A percentile compares a stretch with the other conserved stretches of the same genome.
These are phyloP conservation scores for Nidularia sp. DNA, from an alignment of 768 basidiomycete species.

Conservation along the genomic window DNA sequence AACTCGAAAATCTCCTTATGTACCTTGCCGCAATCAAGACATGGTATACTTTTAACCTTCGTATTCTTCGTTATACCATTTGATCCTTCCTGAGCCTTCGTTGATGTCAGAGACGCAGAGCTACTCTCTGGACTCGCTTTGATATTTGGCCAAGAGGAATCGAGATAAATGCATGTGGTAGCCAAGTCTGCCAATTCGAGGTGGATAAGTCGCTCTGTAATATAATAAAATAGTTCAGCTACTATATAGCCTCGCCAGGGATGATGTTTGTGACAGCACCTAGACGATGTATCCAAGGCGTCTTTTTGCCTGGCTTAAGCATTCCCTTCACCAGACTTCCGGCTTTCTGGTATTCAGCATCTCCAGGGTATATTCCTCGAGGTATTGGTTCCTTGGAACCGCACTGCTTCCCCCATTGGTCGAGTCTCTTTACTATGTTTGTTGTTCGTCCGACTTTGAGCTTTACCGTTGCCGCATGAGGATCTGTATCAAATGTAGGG, in stretches of 20 bases:
- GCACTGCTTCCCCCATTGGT: conserved; percentile 82
- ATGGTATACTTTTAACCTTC: conserved; percentile 17
- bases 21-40: conserved; percentile 40
- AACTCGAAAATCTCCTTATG: conserved; percentile 85
- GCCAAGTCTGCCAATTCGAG: conserved; percentile 74
- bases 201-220: conserved; percentile 68
- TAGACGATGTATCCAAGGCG: conserved; percentile 66
- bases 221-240: conserved; percentile 1
- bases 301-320: conserved; percentile 56
- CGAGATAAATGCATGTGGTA: conserved; percentile 54
- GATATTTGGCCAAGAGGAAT: conserved; percentile 39
- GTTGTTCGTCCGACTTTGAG: conserved; percentile 79
- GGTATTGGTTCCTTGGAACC: conserved; percentile 71
- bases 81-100: not conserved
- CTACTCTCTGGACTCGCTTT: conserved; percentile 11
- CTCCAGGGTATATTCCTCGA: conserved; percentile 71
- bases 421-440: conserved; percentile 68
- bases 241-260: not conserved
- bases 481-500: not conserved
- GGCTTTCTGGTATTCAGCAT: conserved; percentile 32
- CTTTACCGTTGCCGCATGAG: conserved; percentile 36
- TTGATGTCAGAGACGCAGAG: not conserved
- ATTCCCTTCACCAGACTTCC: conserved; percentile 61
- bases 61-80: conserved; percentile 7
- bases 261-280: conserved; percentile 21